Base-by-base conservation (phyloP, 2,329 filamentous ascomycete genomes). In the Mycosphaerella arachidis region DNA sequence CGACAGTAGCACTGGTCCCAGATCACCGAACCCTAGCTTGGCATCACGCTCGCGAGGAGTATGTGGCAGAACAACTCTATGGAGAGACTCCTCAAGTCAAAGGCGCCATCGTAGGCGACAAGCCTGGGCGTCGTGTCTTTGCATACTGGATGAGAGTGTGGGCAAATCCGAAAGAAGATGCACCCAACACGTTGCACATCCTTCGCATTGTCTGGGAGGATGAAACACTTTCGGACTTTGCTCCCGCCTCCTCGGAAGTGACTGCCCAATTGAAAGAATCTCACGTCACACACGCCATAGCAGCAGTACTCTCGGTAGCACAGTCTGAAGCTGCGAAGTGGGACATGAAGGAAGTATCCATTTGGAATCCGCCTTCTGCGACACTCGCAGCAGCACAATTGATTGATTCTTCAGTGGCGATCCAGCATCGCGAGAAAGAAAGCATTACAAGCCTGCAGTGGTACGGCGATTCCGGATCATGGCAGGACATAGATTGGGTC, bases 21-120 rank as follows among this genome's bases (percentile, higher is more conserved):
- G 84, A 91, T 68, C 74, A 84, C 61, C 83, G 87, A 58, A 85
- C 86, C 6, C 82, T 92, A 66, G 76, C 82, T 61, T 95, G 91
- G 91, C 88, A 93, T 73, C 85, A 91, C 72, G 85, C 86, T 60
- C 85, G 93, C 53, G 91, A 96, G 75, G 86, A 92, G 53, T 94
- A 89, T 73, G 87, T 93, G 70, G 84, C 83, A 5, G 80, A 82
- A 57, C 82, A 85, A 63, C 78, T 92, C 6, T 83, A 88, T 65
- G 78, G 81, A 2, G 76, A 78, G 18, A 72, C 71, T 6, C 87
- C 90, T 0, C 70, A 77, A 0, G 77, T 89, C 57, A 88, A 89
- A 69, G 92, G 92, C 13, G 91, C 89, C 2, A 79, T 91, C 1
- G 84, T 87, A 48, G 80, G 81, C 1, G 64, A 71, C 3, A 72